Evolutionary conservation across 305 asterid genomes (phyloP), one percentile per base, ranked within the genome.

Genomic region (Plantago lanceolata): DNA sequence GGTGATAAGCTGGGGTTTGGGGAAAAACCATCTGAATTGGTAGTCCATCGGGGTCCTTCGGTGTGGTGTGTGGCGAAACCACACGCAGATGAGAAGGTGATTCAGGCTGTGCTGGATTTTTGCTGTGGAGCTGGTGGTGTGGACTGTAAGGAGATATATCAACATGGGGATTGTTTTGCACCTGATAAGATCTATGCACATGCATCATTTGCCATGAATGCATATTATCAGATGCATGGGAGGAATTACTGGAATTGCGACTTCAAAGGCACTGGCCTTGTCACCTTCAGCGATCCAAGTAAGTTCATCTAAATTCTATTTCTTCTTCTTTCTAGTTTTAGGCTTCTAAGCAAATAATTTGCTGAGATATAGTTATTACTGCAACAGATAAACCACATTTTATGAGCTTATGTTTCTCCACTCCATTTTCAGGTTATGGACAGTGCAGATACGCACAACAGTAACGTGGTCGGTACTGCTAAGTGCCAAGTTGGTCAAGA

Each of bases 51-150:
- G 59, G 95, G 95, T 7, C 95, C 95, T 53, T 82, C 95, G 1
- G 95, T 82, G 26, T 85, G 93, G 93, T 82, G 93, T 40, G 93
- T 85, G 63, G 93, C 89, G 4, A 82, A 85, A 47, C 89, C 93
- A 1, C 89, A 85, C n/a, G 82, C 89, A 1, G 87, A 85, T 37
- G 89, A 82, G 79, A 82, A 81, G 74, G 75, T 82, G 68, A 57
- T 82, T 35, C 84, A 81, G 56, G 81, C 72, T 0, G 87, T 85
- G 16, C 8, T 85, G 61, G 81, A 82, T 64, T 81, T 85, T 63
- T 85, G 89, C 71, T 70, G 89, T 61, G 79, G 88, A 17, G 57
- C 77, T 1, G 88, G 88, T 0, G 88, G 88, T 1, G 88, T 75
- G 0, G 89, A 87, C 28, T 87, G 92, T 61, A 65, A 79, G 51